phyloP scores from a whole-genome alignment of 1,139 yeast genomes.

The Blastobotrys ciferrii region DNA sequence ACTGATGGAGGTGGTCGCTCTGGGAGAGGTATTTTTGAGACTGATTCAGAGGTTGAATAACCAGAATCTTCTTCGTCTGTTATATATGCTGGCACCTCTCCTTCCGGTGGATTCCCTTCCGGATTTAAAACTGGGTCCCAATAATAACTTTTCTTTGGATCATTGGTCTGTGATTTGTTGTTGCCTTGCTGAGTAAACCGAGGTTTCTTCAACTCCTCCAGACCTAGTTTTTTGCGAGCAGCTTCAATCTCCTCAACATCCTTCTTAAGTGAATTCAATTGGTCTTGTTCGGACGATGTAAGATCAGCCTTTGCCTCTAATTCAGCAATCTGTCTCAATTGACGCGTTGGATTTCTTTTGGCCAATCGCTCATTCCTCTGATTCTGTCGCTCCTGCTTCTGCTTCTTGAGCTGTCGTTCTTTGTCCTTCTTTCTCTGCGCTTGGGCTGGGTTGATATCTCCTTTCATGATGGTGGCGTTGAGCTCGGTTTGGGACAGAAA shows the following conservation, averaged over 20 bases:
- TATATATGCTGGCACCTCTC: conserved; percentile 14
- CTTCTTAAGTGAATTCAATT: conserved; percentile 22
- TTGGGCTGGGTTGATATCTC: conserved; percentile 24
- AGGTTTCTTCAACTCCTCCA: conserved; percentile 12
- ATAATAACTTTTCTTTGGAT: conserved; percentile 25
- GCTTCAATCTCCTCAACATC: conserved; percentile 26
- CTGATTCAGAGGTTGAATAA: conserved; percentile 23
- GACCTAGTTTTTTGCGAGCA: conserved; percentile 29
- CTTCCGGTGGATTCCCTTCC: conserved; percentile 28
- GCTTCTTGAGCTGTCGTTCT: conserved; percentile 31
- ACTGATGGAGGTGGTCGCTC: conserved; percentile 10
- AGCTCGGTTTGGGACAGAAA: too few relatives aligned
- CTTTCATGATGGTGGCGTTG: too few relatives aligned
- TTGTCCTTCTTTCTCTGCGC: conserved; percentile 33
- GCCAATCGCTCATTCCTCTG: conserved; percentile 24
- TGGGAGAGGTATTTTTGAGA: conserved; percentile 29
- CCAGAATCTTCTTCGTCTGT: conserved; percentile 25
- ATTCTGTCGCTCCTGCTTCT: conserved; percentile 28
- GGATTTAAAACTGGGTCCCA: conserved; percentile 34
- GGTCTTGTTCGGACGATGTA: conserved; percentile 21
- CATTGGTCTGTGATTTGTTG: not conserved
- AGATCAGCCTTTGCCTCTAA: conserved; percentile 17
- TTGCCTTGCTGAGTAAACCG: not conserved
- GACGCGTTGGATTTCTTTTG: conserved; percentile 23
- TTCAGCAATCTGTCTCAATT: conserved; percentile 24